Percentiles rank a stretch among this genome's conserved stretches.
phyloP scores from a whole-genome alignment of 345 rosid species.

The Salix arbutifolia region DNA sequence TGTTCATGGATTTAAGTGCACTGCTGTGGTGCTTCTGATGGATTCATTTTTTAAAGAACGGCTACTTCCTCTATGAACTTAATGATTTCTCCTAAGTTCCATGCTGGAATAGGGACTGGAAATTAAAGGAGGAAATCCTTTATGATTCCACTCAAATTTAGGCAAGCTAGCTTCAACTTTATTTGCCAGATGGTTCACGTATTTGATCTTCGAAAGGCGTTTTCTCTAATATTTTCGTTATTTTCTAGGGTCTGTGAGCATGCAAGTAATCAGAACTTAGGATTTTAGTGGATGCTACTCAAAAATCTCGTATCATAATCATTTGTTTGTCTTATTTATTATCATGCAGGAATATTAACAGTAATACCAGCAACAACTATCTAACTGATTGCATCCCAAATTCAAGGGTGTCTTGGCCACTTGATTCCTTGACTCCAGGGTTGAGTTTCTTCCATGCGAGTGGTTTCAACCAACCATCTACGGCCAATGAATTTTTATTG shows the following conservation, averaged over 20 bases:
- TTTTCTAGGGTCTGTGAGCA: neutral
- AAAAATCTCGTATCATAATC: neutral
- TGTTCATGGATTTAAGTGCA: neutral
- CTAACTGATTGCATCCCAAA: constrained; percentile 1
- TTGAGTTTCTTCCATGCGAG: neutral
- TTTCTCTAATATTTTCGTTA: neutral
- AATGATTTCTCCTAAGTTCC: neutral
- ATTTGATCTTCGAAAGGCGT: neutral
- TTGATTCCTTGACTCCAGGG: constrained; percentile 6
- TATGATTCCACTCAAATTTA: neutral
- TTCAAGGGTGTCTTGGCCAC: constrained; percentile 20
- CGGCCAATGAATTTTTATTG: constrained; percentile 17
- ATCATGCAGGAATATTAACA: constrained; percentile 14
- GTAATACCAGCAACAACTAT: constrained; percentile 3
- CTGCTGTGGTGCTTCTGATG: neutral
- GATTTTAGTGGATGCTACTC: neutral
- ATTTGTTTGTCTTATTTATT: neutral
- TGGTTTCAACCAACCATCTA: constrained; percentile 10
- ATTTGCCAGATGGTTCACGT: neutral
- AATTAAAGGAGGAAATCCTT: neutral
- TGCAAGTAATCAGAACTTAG: neutral
- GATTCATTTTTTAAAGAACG: neutral
- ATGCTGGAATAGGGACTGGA: neutral
- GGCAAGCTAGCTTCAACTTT: neutral
- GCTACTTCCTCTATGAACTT: neutral